Evolutionary conservation across 2,329 filamentous ascomycete genomes (phyloP).

Genomic region (Paecilomyces sp.): DNA sequence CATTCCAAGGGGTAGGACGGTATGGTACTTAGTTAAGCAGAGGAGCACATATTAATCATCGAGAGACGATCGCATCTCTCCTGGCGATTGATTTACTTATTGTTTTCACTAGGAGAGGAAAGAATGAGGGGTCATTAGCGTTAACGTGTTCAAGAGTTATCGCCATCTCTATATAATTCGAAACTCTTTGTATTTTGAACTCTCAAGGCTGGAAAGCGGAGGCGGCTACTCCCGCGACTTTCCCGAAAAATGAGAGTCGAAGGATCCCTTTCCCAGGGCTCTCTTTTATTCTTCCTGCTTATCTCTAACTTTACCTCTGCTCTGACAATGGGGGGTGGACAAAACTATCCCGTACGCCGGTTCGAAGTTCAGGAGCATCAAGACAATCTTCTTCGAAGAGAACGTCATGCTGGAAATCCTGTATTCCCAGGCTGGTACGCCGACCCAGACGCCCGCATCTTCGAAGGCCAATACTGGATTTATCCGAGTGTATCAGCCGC

Average conservation of each 20-base stretch:
- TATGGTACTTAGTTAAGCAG: too few species aligned
- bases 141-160: too few species aligned
- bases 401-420: conserved; percentile 31
- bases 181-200: neutral
- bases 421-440: conserved; percentile 46
- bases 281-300: neutral
- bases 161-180: too few species aligned
- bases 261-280: neutral
- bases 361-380: neutral
- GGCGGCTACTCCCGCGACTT: neutral
- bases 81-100: too few species aligned
- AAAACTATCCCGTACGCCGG: neutral
- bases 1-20: too few species aligned
- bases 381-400: neutral
- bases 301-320: neutral
- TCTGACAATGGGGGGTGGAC: neutral
- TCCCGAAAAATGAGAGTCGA: neutral
- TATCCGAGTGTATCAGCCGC: conserved; percentile 41
- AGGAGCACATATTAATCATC: too few species aligned
- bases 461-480: conserved; percentile 41
- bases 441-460: conserved; percentile 44
- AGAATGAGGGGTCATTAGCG: too few species aligned
- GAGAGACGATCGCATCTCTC: too few species aligned
- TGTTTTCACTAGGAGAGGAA: too few species aligned
- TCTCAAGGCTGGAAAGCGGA: neutral